Conservation (phyloP, 2,329 filamentous ascomycete genomes). For the Claviceps humidiphila region DNA sequence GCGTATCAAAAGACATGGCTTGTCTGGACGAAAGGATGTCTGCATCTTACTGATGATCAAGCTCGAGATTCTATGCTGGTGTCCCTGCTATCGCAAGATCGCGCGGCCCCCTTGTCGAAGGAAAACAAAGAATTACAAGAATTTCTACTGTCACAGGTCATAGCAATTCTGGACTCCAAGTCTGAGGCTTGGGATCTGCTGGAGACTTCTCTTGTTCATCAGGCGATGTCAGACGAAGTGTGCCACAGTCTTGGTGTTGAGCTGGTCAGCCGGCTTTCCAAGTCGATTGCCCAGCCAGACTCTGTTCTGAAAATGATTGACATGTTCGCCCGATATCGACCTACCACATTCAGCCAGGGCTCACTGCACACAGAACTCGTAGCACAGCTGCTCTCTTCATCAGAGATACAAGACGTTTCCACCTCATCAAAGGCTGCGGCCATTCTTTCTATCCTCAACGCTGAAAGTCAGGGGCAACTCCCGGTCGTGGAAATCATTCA, state of each 20-base stretch:
- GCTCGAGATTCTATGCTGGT: constrained; percentile 22
- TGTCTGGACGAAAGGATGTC: constrained; percentile 27
- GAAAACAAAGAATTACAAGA: constrained; percentile 30
- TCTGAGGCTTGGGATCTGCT: constrained; percentile 31
- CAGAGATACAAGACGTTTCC: constrained; percentile 30
- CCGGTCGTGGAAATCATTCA: constrained; percentile 40
- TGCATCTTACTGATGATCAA: constrained; percentile 17
- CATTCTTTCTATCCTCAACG: constrained; percentile 34
- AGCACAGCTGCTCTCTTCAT: constrained; percentile 38
- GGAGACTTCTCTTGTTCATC: constrained; percentile 31
- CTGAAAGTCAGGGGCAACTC: constrained; percentile 25
- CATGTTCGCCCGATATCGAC: constrained; percentile 30
- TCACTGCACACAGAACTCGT: constrained; percentile 36
- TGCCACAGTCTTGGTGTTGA: constrained; percentile 21
- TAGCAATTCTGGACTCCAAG: constrained; percentile 23
- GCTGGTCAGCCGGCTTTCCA: constrained; percentile 21
- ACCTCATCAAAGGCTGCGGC: constrained; percentile 27
- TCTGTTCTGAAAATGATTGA: constrained; percentile 32
- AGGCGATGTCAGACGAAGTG: constrained; percentile 23
- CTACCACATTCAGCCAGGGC: constrained; percentile 30
- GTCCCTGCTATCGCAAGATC: constrained; percentile 32
- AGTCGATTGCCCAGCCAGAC: constrained; percentile 15
- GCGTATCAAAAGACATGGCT: constrained; percentile 32
- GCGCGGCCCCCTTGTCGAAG: constrained; percentile 25
- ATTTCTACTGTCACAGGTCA: constrained; percentile 28